Evolutionary conservation across 345 rosid genomes (phyloP).

Genomic region (Eucalyptus polyanthemos): DNA sequence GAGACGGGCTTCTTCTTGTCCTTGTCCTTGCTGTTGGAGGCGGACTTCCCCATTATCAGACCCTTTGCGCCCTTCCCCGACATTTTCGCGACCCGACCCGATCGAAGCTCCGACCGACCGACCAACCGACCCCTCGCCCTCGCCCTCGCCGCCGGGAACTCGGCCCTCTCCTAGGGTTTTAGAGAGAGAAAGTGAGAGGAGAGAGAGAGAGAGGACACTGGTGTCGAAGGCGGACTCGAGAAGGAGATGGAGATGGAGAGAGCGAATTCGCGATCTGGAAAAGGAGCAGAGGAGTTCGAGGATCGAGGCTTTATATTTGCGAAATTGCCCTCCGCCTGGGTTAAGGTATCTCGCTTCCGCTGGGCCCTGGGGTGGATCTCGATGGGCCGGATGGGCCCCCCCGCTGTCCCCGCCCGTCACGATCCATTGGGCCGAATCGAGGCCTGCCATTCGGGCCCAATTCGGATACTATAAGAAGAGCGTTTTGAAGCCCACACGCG

Average conservation of each 20-base stretch:
- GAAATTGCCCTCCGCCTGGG: neutral
- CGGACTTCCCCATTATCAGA: conserved; percentile 55
- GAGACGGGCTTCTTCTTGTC: conserved; percentile 68
- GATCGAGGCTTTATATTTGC: neutral
- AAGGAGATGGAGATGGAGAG: neutral
- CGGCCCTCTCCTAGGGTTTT: neutral
- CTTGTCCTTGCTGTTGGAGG: conserved; percentile 41
- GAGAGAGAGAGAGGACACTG: neutral
- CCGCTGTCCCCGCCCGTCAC: neutral
- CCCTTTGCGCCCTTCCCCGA: conserved; percentile 87
- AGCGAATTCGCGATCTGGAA: neutral
- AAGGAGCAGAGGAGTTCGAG: neutral
- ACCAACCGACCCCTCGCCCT: too few relatives aligned
- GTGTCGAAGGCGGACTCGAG: neutral
- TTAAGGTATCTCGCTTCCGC: neutral
- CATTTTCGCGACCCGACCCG: conserved; percentile 23
- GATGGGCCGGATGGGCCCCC: neutral
- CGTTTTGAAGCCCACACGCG: neutral
- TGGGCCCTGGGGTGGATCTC: neutral
- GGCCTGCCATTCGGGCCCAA: neutral
- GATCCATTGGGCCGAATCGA: neutral
- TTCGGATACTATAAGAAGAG: neutral
- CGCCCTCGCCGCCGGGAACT: neutral
- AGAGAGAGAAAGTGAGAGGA: neutral
- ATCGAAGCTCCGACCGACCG: neutral